These are phyloP conservation scores for Bryoerythrophyllum caledonicum DNA, from an alignment of 225 moss, liverwort and hornwort genomes.

Conservation along the genomic window DNA sequence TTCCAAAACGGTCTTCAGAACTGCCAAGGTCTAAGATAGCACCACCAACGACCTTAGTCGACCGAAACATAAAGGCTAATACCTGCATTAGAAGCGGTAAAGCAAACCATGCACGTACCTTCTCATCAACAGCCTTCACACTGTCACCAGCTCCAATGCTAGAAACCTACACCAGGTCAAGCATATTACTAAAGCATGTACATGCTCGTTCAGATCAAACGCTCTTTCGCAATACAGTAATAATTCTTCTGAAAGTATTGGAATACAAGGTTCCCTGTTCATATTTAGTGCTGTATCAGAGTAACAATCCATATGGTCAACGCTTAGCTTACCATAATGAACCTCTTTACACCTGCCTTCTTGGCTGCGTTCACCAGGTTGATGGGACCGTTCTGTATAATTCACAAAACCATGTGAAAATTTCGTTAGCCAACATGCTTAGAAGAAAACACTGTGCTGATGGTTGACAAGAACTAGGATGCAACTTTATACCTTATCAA, in stretches of 20 bases:
- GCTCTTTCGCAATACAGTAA: background rate
- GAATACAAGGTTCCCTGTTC: slow-evolving; percentile 12
- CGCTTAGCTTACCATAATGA: slow-evolving; percentile 68
- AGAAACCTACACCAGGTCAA: slow-evolving; percentile 58
- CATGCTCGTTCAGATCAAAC: slow-evolving; percentile 7
- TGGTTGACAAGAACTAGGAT: background rate
- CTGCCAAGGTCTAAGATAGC: slow-evolving; percentile 63
- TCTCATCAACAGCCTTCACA: slow-evolving; percentile 78
- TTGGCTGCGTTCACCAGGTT: slow-evolving; percentile 93
- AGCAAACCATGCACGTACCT: slow-evolving; percentile 43
- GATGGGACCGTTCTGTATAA: slow-evolving; percentile 81
- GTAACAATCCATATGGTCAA: slow-evolving; percentile 14
- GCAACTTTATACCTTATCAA: slow-evolving; percentile 72
- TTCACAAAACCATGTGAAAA: slow-evolving; percentile 22
- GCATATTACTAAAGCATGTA: background rate
- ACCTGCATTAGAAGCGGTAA: background rate
- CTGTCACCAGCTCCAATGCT: slow-evolving; percentile 95
- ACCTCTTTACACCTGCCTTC: slow-evolving; percentile 82
- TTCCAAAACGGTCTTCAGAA: slow-evolving; percentile 70
- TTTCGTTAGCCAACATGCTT: background rate
- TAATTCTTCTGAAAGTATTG: background rate
- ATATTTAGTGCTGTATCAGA: slow-evolving; percentile 8
- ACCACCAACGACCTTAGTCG: slow-evolving; percentile 22
- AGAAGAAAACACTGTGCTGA: background rate
- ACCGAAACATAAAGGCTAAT: background rate